Base-by-base conservation (phyloP, 73 alveolate species). In the Paramecium octaurelia region DNA sequence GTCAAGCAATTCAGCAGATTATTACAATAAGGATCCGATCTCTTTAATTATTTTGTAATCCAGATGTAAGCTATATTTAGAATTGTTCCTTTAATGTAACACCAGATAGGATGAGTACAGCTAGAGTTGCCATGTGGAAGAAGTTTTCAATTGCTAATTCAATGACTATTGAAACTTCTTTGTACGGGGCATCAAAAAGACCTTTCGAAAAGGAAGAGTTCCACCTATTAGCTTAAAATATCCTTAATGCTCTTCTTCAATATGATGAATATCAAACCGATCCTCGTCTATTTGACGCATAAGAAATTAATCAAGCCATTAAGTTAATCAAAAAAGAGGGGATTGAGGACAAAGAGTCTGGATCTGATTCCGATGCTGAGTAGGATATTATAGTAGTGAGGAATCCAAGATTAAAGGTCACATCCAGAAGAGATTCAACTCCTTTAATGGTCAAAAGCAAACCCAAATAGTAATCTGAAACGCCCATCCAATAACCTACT, bases 131-230 rank as follows among this genome's bases (percentile, higher is more conserved):
- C 10, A 50, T 98, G 93, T 98, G 95, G 95, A 97, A 97, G 69
- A 99, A 95, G 76, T 75, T 97, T 24, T 96, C 94, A 89, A 92
- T 96, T 38, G 94, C 97, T 44, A 97, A 95, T 90, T 96, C 97
- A 29, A 97, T 96, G 71, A 97, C 99, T 8, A 95, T 98, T 93
- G 99, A 98, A 92, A 89, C 98, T 0, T 95, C 99, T 8, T 97
- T 98, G 77, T 98, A 98, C 95, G 99, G 99, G 7, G 87, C 43
- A 34, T 21, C 9, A 24, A 89, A 89, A 20, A 71, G 21, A 35
- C 76, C 91, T 12, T 80, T 80, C 16, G 57, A 40, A 23, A 24
- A 23, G 12, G 75, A 48, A 80, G 91, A 80, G 18, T 80, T 80
- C 35, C 35, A 18, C 7, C n/a, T 38, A 48, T 38, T 80, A 58